Percentiles rank a stretch among this genome's conserved stretches.
phyloP scores from a whole-genome alignment of 2,329 filamentous ascomycete species.

The Fusarium nelsonii region DNA sequence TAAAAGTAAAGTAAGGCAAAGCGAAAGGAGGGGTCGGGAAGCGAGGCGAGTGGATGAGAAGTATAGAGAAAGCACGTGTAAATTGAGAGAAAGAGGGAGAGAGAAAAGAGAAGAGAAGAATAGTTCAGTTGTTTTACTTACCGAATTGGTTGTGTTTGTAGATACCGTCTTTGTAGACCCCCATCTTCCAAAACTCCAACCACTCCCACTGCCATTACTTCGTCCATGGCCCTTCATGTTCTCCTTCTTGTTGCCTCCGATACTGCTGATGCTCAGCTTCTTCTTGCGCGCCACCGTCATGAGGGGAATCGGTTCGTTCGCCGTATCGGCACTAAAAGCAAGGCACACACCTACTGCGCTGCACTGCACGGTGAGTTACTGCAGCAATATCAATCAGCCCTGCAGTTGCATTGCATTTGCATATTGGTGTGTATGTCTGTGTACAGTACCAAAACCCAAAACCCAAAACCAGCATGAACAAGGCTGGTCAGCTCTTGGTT shows the following conservation, averaged over 20 bases:
- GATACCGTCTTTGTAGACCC: constrained; percentile 27
- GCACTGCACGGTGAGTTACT: constrained; percentile 1
- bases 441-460: background rate
- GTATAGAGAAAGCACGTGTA: background rate
- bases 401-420: constrained; percentile 1
- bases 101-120: background rate
- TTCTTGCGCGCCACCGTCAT: constrained; percentile 31
- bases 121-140: background rate
- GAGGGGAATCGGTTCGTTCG: constrained; percentile 4
- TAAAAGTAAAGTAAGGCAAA: background rate
- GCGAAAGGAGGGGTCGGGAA: constrained; percentile 17
- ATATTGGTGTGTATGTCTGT: background rate
- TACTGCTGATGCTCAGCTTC: constrained; percentile 39
- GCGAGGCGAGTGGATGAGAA: constrained; percentile 27
- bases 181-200: constrained; percentile 41
- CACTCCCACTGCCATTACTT: constrained; percentile 23
- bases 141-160: constrained; percentile 16
- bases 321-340: constrained; percentile 12
- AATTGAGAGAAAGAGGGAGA: background rate
- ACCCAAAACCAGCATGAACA: background rate
- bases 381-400: constrained; percentile 2
- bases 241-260: constrained; percentile 28
- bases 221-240: constrained; percentile 32
- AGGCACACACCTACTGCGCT: background rate
- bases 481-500: background rate